phyloP scores from a whole-genome alignment of 306 rosid species.

The Cercis canadensis region DNA sequence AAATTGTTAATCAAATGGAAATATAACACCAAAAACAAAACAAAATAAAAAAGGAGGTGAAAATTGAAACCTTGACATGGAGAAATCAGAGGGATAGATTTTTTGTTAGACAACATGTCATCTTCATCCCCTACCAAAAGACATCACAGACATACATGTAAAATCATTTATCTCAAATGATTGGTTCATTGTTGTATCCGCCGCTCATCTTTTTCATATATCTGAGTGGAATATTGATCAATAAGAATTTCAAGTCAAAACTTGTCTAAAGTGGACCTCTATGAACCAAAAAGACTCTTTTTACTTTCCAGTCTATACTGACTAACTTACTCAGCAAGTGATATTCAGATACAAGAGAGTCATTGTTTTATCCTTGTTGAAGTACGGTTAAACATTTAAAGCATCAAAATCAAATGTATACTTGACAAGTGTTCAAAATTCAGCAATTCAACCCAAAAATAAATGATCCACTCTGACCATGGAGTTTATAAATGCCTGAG shows the following conservation, averaged over 20 bases:
- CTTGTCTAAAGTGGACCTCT: too few species aligned
- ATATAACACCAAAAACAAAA: background rate
- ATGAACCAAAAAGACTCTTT: background rate
- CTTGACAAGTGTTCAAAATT: background rate
- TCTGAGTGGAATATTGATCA: background rate
- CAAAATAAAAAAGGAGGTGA: background rate
- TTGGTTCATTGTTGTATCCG: too few species aligned
- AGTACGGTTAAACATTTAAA: too few species aligned
- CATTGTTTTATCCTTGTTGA: too few species aligned
- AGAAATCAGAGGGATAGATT: background rate
- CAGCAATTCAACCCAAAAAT: too few species aligned
- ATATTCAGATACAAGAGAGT: background rate
- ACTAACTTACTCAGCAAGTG: background rate
- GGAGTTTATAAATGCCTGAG: too few species aligned
- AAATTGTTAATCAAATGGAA: background rate
- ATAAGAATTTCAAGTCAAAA: too few species aligned
- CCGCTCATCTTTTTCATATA: background rate
- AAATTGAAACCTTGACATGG: background rate
- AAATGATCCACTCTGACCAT: too few species aligned
- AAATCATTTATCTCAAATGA: too few species aligned
- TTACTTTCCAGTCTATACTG: too few species aligned
- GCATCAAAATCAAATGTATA: background rate
- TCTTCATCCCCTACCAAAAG: background rate
- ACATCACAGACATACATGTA: background rate
- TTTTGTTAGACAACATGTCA: background rate